Evolutionary conservation across 225 moss, liverwort and hornwort species (phyloP), one percentile per base, ranked within the genome.

Genomic region (Antitrichia curtipendula): DNA sequence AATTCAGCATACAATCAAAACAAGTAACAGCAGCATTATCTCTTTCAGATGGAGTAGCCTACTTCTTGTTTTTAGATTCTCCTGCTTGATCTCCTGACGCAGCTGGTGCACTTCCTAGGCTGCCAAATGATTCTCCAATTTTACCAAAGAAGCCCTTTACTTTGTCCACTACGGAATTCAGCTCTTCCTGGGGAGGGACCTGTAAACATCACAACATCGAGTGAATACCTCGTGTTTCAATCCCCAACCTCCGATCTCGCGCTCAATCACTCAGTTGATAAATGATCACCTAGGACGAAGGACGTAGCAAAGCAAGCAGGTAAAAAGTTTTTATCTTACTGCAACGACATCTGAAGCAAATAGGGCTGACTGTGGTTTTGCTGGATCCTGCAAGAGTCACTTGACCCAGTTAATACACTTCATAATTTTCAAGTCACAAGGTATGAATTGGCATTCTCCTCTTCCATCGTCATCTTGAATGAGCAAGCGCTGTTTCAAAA

Each of bases 61-160:
- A 94, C 86, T 93, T 94, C 81, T 91, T 90, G 82, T 80, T 75
- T 71, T 93, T 94, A 45, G 88, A 88, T n/a, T 90, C 85, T 16
- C 84, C 53, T 82, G 77, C 78, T 87, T 92, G 90, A 62, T 83
- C 91, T 85, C 83, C 89, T 75, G 91, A 88, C 34, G 73, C 82
- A 72, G 71, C 88, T 78, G 94, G 89, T 86, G 90, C 80, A 72
- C 84, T 11, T 71, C 93, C 92, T 71, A 97, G 82, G 84, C 94
- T 93, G 69, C 99, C 94, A 87, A 99, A 97, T 8, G 97, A 95
- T 7, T 99, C 97, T 90, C 97, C 97, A 32, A 97, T 93, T 75
- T 96, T 97, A 40, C 95, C 92, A 72, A 99, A 94, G 60, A 97
- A 94, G 82, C 91, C 92, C 92, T 96, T 99, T 6, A 97, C 92